phyloP scores from a whole-genome alignment of 306 rosid genomes.

The Rubus parviflorus region DNA sequence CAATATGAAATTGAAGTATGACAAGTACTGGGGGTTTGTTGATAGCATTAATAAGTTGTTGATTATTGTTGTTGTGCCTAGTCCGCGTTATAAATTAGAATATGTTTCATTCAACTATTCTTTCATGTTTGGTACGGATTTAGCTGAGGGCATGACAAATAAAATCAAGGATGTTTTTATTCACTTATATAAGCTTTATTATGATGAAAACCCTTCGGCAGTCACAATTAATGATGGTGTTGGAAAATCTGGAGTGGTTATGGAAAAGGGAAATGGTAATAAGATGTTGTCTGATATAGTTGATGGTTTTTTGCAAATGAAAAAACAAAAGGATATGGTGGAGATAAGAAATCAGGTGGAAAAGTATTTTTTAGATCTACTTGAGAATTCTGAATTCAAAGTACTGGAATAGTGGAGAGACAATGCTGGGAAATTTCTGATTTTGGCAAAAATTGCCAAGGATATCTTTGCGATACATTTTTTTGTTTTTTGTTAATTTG shows the following conservation, averaged over 20 bases:
- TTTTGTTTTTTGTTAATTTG: too few species aligned
- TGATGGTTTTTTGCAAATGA: background rate
- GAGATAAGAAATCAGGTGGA: background rate
- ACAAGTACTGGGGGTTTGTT: constrained; percentile 12
- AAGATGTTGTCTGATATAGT: background rate
- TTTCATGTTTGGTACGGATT: background rate
- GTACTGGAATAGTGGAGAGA: background rate
- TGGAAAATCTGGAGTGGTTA: background rate
- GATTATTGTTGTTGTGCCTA: background rate
- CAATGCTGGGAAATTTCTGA: background rate
- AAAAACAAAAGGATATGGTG: background rate
- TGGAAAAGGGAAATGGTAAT: background rate
- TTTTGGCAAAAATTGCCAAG: background rate
- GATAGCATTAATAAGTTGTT: background rate
- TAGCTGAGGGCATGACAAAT: background rate
- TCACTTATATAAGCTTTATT: too few species aligned
- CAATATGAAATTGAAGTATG: background rate
- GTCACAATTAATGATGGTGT: background rate
- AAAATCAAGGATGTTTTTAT: background rate
- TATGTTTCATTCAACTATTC: background rate
- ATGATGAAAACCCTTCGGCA: background rate
- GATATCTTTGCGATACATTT: background rate
- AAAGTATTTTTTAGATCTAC: background rate
- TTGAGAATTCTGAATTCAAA: background rate
- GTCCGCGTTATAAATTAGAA: background rate